Base-by-base conservation (phyloP, 805 yeast species). In the Candida verbasci region DNA sequence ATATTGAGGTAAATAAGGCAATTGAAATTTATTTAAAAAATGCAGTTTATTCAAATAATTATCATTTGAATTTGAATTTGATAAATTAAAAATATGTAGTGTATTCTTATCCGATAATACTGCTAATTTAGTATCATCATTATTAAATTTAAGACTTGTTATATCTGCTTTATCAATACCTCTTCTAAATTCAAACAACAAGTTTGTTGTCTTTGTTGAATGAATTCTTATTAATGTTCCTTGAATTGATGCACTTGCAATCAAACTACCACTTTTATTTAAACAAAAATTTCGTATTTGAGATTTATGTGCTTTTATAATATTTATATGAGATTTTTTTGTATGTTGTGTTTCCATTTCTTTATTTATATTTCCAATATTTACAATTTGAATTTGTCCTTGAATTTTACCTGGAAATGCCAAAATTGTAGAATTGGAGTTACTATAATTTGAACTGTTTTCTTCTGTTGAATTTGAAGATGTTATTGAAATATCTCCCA, bases 101-200 rank as follows among this genome's bases (percentile, higher is more conserved):
- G 98, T 93, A 47, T 78, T 81, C 53, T 91, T 93, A 60, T 87
- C 96, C 11, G 95, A 82, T 17, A 93, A 64, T 5, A 87, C 88
- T 0, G 97, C 96, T 33, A 93, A 65, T 49, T 78, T 76, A 9
- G 78, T 58, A 31, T 87, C 89, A 46, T 78, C 72, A 7, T 85
- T 88, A 4, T 91, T 82, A 55, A 91, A 88, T 37, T 79, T 79
- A 82, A 93, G 80, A 6, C 93, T 82, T 27, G 83, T 84, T 6
- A 93, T 75, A 12, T 71, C 67, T 1, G 96, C 97, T 35, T 80
- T 72, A 56, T 93, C 97, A 15, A 89, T 55, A 0, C 98, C 98
- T 34, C 98, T 69, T 47, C 97, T 69, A 50, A 89, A 89, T 55
- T 87, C 96, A 51, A 74, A 82, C n/a, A 86, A 50, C 34, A 86